Evolutionary conservation across 768 basidiomycete genomes (phyloP), one percentile per base, ranked within the genome.

Genomic region (Pisolithus microcarpus): DNA sequence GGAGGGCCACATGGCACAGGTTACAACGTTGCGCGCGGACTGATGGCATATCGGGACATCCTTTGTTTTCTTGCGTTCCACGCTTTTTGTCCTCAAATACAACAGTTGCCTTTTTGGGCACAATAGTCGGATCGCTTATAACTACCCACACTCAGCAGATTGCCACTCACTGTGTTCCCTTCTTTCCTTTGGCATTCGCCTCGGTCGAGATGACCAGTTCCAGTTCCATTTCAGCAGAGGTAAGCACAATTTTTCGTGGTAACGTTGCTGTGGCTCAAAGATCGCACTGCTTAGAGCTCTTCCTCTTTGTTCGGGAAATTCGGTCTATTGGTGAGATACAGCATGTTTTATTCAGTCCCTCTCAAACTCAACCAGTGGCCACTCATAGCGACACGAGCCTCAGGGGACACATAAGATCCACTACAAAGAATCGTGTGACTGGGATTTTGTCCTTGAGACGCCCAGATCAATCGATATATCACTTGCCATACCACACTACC

Each of bases 401-500:
- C 59, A 57, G 16, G 83, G 83, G 49, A 78, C 75, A 1, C 77
- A 81, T 55, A 82, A 81, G 68, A 73, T 88, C 38, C 83, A 80
- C 66, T 88, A 85, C 58, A 72, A 73, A 23, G 71, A 74, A 24
- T 70, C 76, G 38, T 74, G 79, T 15, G 75, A 79, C 52, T 86
- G 83, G 78, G 87, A 89, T 60, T 84, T 81, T 59, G 70, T 85
- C 56, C 77, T 85, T 54, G 72, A 74, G 15, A 72, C 75, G 10
- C 66, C 72, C 51, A 64, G 70, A 31, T 67, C 80, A 10, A 70
- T 87, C 52, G 84, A 89, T 59, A 61, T 85, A 48, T 79, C 82
- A 21, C 77, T 90, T 44, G 76, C 80, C 21, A 72, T 90, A 43
- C 87, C 87, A 1, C 87, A 89, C 61, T 87, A 87, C 60, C 85